Evolutionary conservation across 2,329 filamentous ascomycete genomes (phyloP).

Genomic region (Cercospora sp.): DNA sequence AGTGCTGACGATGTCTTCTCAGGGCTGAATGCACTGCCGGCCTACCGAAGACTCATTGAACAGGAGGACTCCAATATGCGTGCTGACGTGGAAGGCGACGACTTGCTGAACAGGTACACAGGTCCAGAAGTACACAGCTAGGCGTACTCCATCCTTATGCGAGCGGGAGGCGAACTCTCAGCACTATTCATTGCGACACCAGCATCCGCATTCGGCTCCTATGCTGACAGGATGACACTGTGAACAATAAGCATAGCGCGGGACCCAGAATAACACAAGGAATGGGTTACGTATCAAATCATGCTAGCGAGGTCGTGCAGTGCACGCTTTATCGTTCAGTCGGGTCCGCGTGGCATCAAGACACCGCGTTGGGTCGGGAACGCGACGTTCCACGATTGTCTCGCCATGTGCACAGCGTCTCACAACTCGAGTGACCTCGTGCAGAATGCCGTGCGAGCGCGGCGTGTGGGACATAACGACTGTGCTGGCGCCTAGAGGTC

Average conservation of each 20-base stretch:
- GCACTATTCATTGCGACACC: neutral
- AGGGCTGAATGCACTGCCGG: conserved; percentile 12
- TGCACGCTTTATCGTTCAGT: conserved; percentile 9
- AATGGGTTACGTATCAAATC: neutral
- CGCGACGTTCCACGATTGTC: conserved; percentile 19
- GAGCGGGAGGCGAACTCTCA: neutral
- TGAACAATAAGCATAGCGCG: conserved; percentile 10
- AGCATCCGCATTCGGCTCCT: conserved; percentile 1
- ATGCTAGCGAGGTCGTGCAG: conserved; percentile 9
- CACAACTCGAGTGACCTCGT: conserved; percentile 15
- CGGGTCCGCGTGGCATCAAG: conserved; percentile 14
- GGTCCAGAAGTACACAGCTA: conserved; percentile 2
- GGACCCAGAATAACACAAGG: conserved; percentile 2
- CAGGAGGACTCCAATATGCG: neutral
- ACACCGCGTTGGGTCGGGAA: conserved; percentile 12
- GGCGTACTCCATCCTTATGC: conserved; percentile 3
- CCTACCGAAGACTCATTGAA: neutral
- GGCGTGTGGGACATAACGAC: conserved; percentile 10
- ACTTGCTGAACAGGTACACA: conserved; percentile 7
- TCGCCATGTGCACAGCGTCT: conserved; percentile 18
- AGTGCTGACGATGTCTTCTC: conserved; percentile 8
- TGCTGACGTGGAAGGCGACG: conserved; percentile 14
- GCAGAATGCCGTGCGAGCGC: conserved; percentile 12
- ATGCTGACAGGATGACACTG: conserved; percentile 5
- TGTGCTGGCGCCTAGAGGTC: conserved; percentile 7